phyloP scores from a whole-genome alignment of 1,139 yeast genomes.

The Suhomyces kunorum region DNA sequence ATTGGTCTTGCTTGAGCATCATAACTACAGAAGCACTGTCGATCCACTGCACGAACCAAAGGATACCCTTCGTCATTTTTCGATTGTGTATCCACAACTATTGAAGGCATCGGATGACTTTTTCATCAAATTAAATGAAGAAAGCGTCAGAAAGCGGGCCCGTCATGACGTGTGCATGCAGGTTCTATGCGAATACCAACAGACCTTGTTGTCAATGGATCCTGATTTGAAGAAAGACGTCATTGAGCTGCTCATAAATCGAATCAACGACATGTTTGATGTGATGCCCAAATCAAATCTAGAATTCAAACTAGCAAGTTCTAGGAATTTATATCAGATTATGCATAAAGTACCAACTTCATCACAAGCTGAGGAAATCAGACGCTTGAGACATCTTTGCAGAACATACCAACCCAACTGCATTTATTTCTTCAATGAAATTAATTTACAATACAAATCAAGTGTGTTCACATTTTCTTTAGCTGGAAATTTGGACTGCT shows the following conservation, averaged over 20 bases:
- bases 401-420: conserved; percentile 9
- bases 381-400: conserved; percentile 2
- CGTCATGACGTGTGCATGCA: not conserved
- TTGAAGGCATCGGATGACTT: conserved; percentile 5
- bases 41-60: conserved; percentile 8
- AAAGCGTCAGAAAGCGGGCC: conserved; percentile 7
- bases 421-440: conserved; percentile 20
- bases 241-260: not conserved
- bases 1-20: conserved; percentile 10
- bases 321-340: not conserved
- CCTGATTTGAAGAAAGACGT: not conserved
- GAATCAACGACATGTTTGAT: conserved; percentile 1
- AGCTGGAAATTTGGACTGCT: conserved; percentile 16
- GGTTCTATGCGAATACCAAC: not conserved
- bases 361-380: conserved; percentile 7
- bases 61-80: conserved; percentile 7
- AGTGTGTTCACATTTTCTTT: conserved; percentile 14
- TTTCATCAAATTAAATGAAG: conserved; percentile 9
- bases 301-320: not conserved
- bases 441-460: conserved; percentile 17
- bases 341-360: conserved; percentile 1
- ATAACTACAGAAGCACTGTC: conserved; percentile 9
- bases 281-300: not conserved
- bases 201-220: not conserved
- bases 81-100: conserved; percentile 2